These are phyloP conservation scores for Panicum miliaceum DNA, from an alignment of 176 grass and related monocot genomes.

Conservation along the genomic window DNA sequence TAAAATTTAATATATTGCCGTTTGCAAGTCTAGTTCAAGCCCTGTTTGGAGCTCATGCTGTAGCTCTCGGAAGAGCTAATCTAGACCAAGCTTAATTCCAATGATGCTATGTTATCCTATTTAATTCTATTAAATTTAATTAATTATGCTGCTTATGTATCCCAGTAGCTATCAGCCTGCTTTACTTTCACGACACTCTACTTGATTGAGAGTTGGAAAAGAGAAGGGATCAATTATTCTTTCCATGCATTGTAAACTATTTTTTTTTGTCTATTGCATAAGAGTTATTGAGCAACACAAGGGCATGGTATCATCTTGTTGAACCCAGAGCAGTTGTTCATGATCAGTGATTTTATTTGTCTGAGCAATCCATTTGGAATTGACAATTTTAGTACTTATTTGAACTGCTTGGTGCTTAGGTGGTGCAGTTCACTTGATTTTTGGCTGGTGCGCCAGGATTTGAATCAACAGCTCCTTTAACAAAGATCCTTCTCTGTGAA, in stretches of 20 bases:
- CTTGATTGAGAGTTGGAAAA: not conserved
- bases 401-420: conserved; percentile 5
- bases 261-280: not conserved
- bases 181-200: not conserved
- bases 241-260: not conserved
- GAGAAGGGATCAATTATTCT: not conserved
- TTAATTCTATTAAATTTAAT: not conserved
- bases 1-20: not conserved
- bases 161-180: not conserved
- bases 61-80: conserved; percentile 6
- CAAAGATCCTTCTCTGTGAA: conserved; percentile 3
- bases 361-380: not conserved
- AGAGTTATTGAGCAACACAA: conserved; percentile 13
- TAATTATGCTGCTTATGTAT: not conserved
- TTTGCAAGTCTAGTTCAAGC: not conserved
- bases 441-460: not conserved
- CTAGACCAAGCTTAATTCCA: not conserved
- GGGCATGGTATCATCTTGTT: conserved; percentile 29
- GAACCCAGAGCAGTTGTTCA: not conserved
- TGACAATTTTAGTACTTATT: not conserved
- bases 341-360: not conserved
- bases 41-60: not conserved
- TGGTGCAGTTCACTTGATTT: conserved; percentile 24
- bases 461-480: not conserved
- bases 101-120: conserved; percentile 8